phyloP scores from a whole-genome alignment of 2,329 filamentous ascomycete species.

The Pezicula neosporulosa region DNA sequence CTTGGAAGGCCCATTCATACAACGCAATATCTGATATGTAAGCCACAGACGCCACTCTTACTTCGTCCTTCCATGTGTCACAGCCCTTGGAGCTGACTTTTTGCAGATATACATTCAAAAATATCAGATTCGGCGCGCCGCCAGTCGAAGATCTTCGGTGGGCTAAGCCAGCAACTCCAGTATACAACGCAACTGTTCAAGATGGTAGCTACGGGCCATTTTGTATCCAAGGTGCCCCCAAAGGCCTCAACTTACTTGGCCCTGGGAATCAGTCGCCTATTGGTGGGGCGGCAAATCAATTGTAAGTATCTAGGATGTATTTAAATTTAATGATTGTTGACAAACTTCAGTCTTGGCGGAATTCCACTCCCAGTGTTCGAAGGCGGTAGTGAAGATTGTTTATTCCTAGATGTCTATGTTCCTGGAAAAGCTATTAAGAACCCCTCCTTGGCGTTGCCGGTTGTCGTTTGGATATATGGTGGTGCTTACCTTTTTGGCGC shows the following conservation, averaged over 20 bases:
- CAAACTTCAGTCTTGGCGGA: neutral
- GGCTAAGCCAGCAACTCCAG: constrained; percentile 34
- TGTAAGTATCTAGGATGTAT: constrained; percentile 18
- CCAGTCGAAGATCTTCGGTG: constrained; percentile 37
- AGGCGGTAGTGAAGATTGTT: constrained; percentile 36
- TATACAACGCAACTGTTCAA: constrained; percentile 26
- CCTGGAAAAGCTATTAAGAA: constrained; percentile 36
- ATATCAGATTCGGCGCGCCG: constrained; percentile 37
- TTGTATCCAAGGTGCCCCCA: constrained; percentile 25
- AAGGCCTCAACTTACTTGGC: constrained; percentile 28
- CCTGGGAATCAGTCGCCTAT: constrained; percentile 29
- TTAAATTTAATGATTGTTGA: neutral
- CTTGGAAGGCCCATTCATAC: constrained; percentile 28
- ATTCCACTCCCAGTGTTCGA: constrained; percentile 16
- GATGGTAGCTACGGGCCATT: constrained; percentile 28
- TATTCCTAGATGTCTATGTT: constrained; percentile 41
- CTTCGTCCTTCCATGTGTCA: too few species aligned
- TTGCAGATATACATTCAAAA: constrained; percentile 31
- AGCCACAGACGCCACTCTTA: neutral
- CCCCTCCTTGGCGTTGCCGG: constrained; percentile 24
- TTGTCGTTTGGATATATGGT: constrained; percentile 45
- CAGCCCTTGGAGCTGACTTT: neutral
- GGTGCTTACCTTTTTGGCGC: constrained; percentile 37
- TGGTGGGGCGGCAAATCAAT: constrained; percentile 31
- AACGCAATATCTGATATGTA: constrained; percentile 27